phyloP scores from a whole-genome alignment of 2,329 filamentous ascomycete genomes.

The Bipolaris gigantea region DNA sequence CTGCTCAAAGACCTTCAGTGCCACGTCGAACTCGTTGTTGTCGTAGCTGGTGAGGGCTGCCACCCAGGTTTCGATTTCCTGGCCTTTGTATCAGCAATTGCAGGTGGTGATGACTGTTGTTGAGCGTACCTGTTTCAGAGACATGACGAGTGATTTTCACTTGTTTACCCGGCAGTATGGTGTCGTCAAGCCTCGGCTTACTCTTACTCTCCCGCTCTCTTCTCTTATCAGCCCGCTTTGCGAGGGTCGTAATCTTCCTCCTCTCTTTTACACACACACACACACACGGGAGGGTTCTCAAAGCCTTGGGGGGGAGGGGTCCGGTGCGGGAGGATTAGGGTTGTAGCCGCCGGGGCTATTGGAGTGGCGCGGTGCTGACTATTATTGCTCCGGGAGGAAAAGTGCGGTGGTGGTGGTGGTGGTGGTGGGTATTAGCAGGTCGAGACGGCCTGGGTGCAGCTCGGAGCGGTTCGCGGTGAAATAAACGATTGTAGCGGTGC shows the following conservation, averaged over 20 bases:
- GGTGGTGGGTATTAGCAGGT: conserved; percentile 22
- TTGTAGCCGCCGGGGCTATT: conserved; percentile 38
- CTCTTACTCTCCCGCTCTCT: conserved; percentile 4
- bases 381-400: conserved; percentile 13
- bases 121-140: conserved; percentile 51
- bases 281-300: conserved; percentile 20
- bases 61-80: conserved; percentile 99
- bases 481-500: conserved; percentile 26
- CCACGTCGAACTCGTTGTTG: conserved; percentile 94
- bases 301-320: conserved; percentile 9
- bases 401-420: conserved; percentile 11
- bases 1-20: conserved; percentile 77
- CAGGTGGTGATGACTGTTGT: conserved; percentile 12
- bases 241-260: conserved; percentile 25
- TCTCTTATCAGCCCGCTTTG: conserved; percentile 32
- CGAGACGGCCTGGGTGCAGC: conserved; percentile 10
- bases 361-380: conserved; percentile 18
- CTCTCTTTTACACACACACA: background rate
- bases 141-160: conserved; percentile 48
- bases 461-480: conserved; percentile 6
- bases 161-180: conserved; percentile 46
- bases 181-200: conserved; percentile 44
- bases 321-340: conserved; percentile 15
- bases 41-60: conserved; percentile 88
- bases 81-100: conserved; percentile 32